Base-by-base conservation (phyloP, 495 filamentous ascomycete genomes). In the Paragyromitra xinjiangensis region DNA sequence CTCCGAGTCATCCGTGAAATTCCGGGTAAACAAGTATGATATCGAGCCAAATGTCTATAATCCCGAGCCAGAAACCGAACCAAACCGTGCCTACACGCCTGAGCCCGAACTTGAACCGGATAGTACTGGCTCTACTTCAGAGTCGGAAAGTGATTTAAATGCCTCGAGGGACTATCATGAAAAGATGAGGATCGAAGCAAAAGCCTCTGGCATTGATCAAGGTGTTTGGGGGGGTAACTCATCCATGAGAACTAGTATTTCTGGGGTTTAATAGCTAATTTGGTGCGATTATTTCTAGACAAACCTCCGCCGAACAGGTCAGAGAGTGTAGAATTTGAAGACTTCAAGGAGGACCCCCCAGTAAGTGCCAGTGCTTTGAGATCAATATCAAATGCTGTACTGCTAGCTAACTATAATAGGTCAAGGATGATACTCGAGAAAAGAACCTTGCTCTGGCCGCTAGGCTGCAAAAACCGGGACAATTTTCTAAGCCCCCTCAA, bases 81-180 rank as follows among this genome's bases (percentile, higher is more conserved):
- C 37, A 44, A 12, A 40, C 5, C 34, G 61, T 11, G 9, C 44
- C 40, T 73, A 73, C 24, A 73, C 70, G 1, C 70, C 70, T 48
- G 70, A 73, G 14, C 50, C 29, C 6, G 48, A 19, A 34, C 22
- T 42, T n/a, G 64, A 66, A 26, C 42, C 11, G 1, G 67, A 34
- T 34, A 70, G 12, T 12, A n/a, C 56, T 1, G 39, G 53, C 22
- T 56, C 14, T 70, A 34, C 53, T 14, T 37, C 42, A 7, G 44
- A 56, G 3, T 26, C 50, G 22, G 22, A 34, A 29, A 16, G 1
- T 26, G 61, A 73, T 44, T 37, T 22, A 39, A 7, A 4, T 53
- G 59, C 51, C 29, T 6, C 19, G 14, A 77, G 69, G n/a, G n/a
- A 16, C 8, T 51, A 53, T 50, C 58, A 66, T 9, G 69, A 77